Evolutionary conservation across 2,329 filamentous ascomycete genomes (phyloP), one percentile per base, ranked within the genome.

Genomic region (Thermochaetoides dissita): DNA sequence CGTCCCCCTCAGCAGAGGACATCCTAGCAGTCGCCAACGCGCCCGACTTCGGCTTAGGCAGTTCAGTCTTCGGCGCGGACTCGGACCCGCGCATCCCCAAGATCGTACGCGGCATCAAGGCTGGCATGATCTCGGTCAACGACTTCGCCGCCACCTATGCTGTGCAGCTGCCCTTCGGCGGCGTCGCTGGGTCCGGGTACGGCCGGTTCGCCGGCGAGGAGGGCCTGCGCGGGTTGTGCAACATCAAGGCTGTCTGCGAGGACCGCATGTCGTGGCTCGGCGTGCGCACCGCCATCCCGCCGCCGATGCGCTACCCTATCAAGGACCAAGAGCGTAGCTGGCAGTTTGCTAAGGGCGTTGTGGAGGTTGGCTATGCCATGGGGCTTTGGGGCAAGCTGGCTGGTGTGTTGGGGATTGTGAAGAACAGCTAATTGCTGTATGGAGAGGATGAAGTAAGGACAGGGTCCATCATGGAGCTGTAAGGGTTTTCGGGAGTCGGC

Each of bases 141-240:
- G 91, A 98, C 64, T 98, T 98, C 56, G 91, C 81, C 12, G 81
- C 79, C 29, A 95, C 79, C 61, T 98, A 98, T 58, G 86, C 89
- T 40, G 88, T 94, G 7, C 87, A 94, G 62, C 65, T 98, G 34
- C 91, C 91, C 0, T 98, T 98, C 61, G 91, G 91, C 33, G 91
- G 88, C 41, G 78, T 84, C n/a, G 78, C 76, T 44, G 89, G 87
- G 1, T 93, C 84, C 24, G 91, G 84, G 0, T 96, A 96, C 59
- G 91, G 91, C 1, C 73, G 89, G 3, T 98, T 98, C 62, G 89
- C 86, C 0, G 91, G 87, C 24, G 79, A 84, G 50, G 91, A 98
- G 59, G 91, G 91, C 0, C 63, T 98, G 17, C 71, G 85, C 32
- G 80, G 79, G 3, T 58, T 98, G 42, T 94, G 86, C 61, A 95